These are phyloP conservation scores for Saitozyma podzolica DNA, from an alignment of 768 basidiomycete genomes.

Conservation along the genomic window DNA sequence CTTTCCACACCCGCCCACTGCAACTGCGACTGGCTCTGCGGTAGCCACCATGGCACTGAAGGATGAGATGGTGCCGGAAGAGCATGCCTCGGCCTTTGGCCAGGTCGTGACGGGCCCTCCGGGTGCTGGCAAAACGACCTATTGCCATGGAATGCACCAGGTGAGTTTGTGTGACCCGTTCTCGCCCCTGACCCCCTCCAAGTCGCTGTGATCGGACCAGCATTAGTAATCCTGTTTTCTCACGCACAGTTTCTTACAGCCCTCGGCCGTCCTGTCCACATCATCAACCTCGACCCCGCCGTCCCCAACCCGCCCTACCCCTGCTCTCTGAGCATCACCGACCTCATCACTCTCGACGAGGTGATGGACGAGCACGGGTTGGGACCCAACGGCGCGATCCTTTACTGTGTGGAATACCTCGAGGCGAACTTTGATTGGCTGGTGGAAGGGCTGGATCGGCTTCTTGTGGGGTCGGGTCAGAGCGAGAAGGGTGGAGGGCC, in stretches of 20 bases:
- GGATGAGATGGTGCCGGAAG: not conserved
- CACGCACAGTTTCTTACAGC: slow-evolving; percentile 72
- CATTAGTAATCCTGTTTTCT: not conserved
- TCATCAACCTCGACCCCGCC: slow-evolving; percentile 96
- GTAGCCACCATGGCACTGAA: too few relatives aligned
- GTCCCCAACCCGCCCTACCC: slow-evolving; percentile 88
- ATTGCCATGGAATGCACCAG: slow-evolving; percentile 56
- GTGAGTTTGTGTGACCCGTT: slow-evolving; percentile 28
- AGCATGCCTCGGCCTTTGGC: slow-evolving; percentile 42
- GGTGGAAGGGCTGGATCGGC: slow-evolving; percentile 58
- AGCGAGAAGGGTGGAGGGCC: slow-evolving; percentile 58
- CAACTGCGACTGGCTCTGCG: too few relatives aligned
- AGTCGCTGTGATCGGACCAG: not conserved
- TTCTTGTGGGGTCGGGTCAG: slow-evolving; percentile 61
- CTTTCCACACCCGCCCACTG: slow-evolving; percentile 17
- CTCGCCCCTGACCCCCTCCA: too few relatives aligned
- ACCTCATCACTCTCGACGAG: slow-evolving; percentile 80
- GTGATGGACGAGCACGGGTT: slow-evolving; percentile 80
- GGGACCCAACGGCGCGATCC: slow-evolving; percentile 93
- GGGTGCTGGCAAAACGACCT: slow-evolving; percentile 56
- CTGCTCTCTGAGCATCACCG: slow-evolving; percentile 79
- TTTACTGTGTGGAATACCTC: slow-evolving; percentile 95
- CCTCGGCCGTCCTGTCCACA: slow-evolving; percentile 76
- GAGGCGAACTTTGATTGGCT: slow-evolving; percentile 84
- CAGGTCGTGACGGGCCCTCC: slow-evolving; percentile 55